Evolutionary conservation across 78 protist genomes (phyloP), one percentile per base, ranked within the genome.

Genomic region (Corallochytrium limacisporum): DNA sequence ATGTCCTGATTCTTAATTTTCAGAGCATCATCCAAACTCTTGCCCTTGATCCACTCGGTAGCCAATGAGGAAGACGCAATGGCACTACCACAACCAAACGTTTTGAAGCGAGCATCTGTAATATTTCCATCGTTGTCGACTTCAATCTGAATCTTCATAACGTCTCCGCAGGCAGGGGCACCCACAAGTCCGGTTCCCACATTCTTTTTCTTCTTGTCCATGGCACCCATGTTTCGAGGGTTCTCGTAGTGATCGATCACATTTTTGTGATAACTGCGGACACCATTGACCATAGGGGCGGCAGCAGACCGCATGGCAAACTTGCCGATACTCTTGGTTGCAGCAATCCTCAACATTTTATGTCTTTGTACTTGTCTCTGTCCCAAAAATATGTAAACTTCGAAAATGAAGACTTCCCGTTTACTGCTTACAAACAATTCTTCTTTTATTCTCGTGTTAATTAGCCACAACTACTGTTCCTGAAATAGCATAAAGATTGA

Each of bases 11-110:
- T 96, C 57, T 56, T 78, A 55, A 96, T 67, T 5, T 49, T 65
- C 0, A 54, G 29, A 10, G 87, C 90, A 50, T 91, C 88, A 35
- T 89, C 91, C 29, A 93, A 26, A 1, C 79, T 55, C 85, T 79
- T 89, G 10, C 99, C 99, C 55, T 79, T 86, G 50, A 93, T 44
- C 86, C 48, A 36, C 50, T 66, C 87, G 18, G 91, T 86, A 31
- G 85, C 91, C 10, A 61, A 56, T 1, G 84, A 63, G 6, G 68
- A 28, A 40, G 78, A 33, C 18, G 99, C 97, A 46, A 92, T 90
- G 33, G 99, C 99, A 0, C 96, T 85, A 8, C 97, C 97, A 75
- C 99, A 95, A 4, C 99, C 99, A 32, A 91, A 95, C 6, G 97
- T 89, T 82, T 90, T 84, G 81, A 85, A 91, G 48, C 47, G 42